A percentile compares a stretch with the other conserved stretches of the same genome.
Evolutionary conservation across 768 basidiomycete species (phyloP).

Genomic region (Calocera viscosa): DNA sequence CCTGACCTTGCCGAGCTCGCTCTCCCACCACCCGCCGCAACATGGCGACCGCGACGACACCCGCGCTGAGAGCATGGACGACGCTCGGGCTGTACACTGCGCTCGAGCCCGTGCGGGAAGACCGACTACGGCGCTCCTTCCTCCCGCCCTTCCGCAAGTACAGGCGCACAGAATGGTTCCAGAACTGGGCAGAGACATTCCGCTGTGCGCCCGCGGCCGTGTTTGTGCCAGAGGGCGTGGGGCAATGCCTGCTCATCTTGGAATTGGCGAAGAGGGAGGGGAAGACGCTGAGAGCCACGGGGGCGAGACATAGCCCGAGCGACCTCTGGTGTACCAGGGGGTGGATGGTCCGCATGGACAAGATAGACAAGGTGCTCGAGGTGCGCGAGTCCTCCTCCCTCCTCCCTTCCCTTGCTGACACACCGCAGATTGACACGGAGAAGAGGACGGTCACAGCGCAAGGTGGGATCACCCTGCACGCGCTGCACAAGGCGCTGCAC

Average conservation of each 20-base stretch:
- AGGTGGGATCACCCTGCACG: slow-evolving; percentile 64
- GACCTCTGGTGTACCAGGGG: slow-evolving; percentile 85
- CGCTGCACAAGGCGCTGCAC: slow-evolving; percentile 57
- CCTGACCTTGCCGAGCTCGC: no score
- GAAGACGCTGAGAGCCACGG: slow-evolving; percentile 64
- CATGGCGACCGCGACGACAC: no score
- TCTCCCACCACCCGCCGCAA: no score
- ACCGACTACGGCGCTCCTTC: not conserved
- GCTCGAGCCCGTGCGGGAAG: not conserved
- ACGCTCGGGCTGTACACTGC: not conserved
- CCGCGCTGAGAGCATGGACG: not conserved
- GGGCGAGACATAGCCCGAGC: slow-evolving; percentile 85
- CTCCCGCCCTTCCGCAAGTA: not conserved
- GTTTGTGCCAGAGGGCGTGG: slow-evolving; percentile 59
- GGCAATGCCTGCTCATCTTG: slow-evolving; percentile 60
- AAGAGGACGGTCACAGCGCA: slow-evolving; percentile 56
- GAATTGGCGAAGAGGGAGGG: slow-evolving; percentile 66
- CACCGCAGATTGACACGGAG: slow-evolving; percentile 45
- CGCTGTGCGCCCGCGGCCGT: slow-evolving; percentile 51
- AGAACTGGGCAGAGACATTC: slow-evolving; percentile 82
- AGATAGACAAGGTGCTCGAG: slow-evolving; percentile 58
- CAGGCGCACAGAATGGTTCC: slow-evolving; percentile 35
- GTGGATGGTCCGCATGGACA: slow-evolving; percentile 70
- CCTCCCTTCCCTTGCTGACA: no score
- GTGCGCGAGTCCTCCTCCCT: no score